phyloP scores from a whole-genome alignment of 2,329 filamentous ascomycete species.

The Cladophialophora yegresii region DNA sequence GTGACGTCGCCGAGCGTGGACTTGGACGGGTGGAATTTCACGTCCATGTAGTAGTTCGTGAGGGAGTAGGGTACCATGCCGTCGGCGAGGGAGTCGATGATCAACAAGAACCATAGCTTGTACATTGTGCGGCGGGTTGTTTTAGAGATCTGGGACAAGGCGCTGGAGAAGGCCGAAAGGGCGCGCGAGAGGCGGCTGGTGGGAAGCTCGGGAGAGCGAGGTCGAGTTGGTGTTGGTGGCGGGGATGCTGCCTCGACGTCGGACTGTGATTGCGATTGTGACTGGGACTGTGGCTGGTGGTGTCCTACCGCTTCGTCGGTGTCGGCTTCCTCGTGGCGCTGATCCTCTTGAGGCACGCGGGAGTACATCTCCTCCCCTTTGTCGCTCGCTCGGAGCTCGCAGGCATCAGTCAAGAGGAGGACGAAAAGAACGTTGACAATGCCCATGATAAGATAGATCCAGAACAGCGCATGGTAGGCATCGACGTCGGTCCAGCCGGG shows the following conservation, averaged over 20 bases:
- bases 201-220: neutral
- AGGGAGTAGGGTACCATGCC: conserved; percentile 64
- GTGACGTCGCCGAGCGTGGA: conserved; percentile 62
- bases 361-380: conserved; percentile 34
- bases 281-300: neutral
- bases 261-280: too few species aligned
- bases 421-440: conserved; percentile 53
- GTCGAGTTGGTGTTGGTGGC: neutral
- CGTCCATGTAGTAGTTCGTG: conserved; percentile 61
- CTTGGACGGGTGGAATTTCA: conserved; percentile 59
- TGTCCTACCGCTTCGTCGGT: neutral
- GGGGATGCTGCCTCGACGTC: conserved; percentile 13
- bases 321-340: conserved; percentile 7
- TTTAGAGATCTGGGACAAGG: conserved; percentile 58
- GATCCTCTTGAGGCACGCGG: conserved; percentile 33
- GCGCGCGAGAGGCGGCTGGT: conserved; percentile 7
- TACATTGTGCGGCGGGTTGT: conserved; percentile 62
- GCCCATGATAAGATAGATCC: conserved; percentile 61
- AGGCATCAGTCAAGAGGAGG: conserved; percentile 52
- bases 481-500: conserved; percentile 54
- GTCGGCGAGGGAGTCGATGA: conserved; percentile 65
- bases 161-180: conserved; percentile 23
- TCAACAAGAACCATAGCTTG: conserved; percentile 65
- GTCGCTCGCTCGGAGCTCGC: conserved; percentile 48
- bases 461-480: conserved; percentile 61